Evolutionary conservation across 2,329 filamentous ascomycete species (phyloP).

Genomic region (Penicillium italicum): DNA sequence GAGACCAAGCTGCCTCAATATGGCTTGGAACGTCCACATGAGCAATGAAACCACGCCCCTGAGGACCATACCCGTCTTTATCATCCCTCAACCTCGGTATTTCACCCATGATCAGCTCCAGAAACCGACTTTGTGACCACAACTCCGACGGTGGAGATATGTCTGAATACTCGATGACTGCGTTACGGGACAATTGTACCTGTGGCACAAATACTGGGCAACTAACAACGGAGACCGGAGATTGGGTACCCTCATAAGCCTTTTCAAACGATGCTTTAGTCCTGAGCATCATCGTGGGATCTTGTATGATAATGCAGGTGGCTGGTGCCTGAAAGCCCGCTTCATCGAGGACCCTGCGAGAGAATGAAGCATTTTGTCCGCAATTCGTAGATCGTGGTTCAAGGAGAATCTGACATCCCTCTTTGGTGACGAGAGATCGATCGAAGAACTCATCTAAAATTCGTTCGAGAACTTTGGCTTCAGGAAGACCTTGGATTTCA

Average conservation of each 20-base stretch:
- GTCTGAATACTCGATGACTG: slow-evolving; percentile 7
- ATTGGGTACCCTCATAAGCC: slow-evolving; percentile 28
- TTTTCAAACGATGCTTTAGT: slow-evolving; percentile 44
- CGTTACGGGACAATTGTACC: slow-evolving; percentile 3
- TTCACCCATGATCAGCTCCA: slow-evolving; percentile 45
- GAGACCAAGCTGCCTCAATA: slow-evolving; percentile 36
- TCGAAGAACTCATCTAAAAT: slow-evolving; percentile 31
- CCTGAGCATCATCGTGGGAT: slow-evolving; percentile 46
- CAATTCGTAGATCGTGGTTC: slow-evolving; percentile 49
- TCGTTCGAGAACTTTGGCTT: slow-evolving; percentile 39
- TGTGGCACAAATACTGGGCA: slow-evolving; percentile 22
- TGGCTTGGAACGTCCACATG: slow-evolving; percentile 43
- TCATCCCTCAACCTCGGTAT: slow-evolving; percentile 45
- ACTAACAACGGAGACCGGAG: slow-evolving; percentile 23
- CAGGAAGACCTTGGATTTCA: slow-evolving; percentile 36
- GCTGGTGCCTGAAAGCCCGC: slow-evolving; percentile 21
- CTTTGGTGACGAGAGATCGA: slow-evolving; percentile 21
- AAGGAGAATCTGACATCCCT: slow-evolving; percentile 35
- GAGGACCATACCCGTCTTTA: slow-evolving; percentile 44
- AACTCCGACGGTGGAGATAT: slow-evolving; percentile 19
- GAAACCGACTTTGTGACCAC: slow-evolving; percentile 42
- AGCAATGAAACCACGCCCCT: slow-evolving; percentile 43
- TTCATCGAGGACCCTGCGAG: slow-evolving; percentile 34
- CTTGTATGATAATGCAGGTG: slow-evolving; percentile 42
- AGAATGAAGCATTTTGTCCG: slow-evolving; percentile 44